Evolutionary conservation across 768 basidiomycete species (phyloP).

Genomic region (Podaxis pistillaris): DNA sequence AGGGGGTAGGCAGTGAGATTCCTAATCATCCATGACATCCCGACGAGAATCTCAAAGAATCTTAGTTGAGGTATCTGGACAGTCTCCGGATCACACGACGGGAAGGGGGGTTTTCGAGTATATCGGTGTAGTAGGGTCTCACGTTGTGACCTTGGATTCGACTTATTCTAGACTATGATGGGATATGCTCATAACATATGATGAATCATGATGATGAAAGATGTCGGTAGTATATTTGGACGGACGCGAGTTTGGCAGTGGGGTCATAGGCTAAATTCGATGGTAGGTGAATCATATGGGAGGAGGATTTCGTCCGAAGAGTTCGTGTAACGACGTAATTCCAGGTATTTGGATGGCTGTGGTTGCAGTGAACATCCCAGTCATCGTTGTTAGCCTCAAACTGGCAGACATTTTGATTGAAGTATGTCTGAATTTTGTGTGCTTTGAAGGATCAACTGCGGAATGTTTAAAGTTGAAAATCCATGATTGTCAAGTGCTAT

Average conservation of each 20-base stretch:
- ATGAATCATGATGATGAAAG: neutral
- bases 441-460: neutral
- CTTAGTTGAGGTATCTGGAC: neutral
- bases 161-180: neutral
- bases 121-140: conserved; percentile 6
- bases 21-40: neutral
- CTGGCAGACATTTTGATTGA: neutral
- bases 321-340: conserved; percentile 5
- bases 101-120: neutral
- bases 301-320: neutral
- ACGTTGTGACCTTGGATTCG: neutral
- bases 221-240: neutral
- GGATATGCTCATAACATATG: neutral
- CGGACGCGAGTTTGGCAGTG: conserved; percentile 1
- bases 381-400: neutral
- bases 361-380: neutral
- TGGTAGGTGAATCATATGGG: neutral
- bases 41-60: neutral
- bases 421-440: neutral
- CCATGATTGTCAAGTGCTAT: neutral
- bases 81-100: conserved; percentile 7
- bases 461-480: neutral
- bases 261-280: neutral
- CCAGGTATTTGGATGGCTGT: neutral
- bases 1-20: neutral